Conservation (phyloP, 352 stramenopile genomes). For the Globisporangium yorkense region DNA sequence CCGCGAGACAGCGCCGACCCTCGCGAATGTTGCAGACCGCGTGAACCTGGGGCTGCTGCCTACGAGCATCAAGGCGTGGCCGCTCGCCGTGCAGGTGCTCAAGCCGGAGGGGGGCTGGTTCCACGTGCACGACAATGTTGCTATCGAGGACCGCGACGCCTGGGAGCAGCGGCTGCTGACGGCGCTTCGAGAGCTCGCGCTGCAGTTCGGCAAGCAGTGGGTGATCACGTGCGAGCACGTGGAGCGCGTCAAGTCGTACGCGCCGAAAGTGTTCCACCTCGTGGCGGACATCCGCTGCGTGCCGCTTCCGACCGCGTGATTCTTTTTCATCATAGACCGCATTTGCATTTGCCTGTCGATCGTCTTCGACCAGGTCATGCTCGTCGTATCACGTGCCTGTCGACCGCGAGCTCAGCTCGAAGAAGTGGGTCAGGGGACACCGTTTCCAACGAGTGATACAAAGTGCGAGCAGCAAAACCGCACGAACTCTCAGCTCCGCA, state of each 20-base stretch:
- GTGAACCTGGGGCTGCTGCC: conserved; percentile 94
- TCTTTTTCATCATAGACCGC: neutral
- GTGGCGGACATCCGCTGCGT: conserved; percentile 80
- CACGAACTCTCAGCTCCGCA: neutral
- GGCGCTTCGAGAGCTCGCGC: conserved; percentile 43
- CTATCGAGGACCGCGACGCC: conserved; percentile 64
- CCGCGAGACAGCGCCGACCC: conserved; percentile 58
- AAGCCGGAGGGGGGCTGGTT: conserved; percentile 89
- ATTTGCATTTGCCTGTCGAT: neutral
- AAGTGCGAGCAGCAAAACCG: neutral
- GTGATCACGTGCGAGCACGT: conserved; percentile 79
- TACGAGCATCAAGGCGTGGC: conserved; percentile 93
- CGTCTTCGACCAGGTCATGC: neutral
- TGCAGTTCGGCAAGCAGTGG: conserved; percentile 51
- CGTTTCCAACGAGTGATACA: neutral
- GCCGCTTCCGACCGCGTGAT: neutral
- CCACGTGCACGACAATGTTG: conserved; percentile 96
- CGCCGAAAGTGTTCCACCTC: conserved; percentile 86
- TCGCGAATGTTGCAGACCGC: conserved; percentile 83
- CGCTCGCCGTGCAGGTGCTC: conserved; percentile 88
- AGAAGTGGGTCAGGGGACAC: neutral
- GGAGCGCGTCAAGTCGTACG: conserved; percentile 91
- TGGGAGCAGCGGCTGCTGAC: conserved; percentile 70
- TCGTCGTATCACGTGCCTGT: too few relatives aligned
- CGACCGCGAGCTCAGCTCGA: too few relatives aligned